These are phyloP conservation scores for Metschnikowia koreensis DNA, from an alignment of 805 yeast genomes.

Conservation along the genomic window DNA sequence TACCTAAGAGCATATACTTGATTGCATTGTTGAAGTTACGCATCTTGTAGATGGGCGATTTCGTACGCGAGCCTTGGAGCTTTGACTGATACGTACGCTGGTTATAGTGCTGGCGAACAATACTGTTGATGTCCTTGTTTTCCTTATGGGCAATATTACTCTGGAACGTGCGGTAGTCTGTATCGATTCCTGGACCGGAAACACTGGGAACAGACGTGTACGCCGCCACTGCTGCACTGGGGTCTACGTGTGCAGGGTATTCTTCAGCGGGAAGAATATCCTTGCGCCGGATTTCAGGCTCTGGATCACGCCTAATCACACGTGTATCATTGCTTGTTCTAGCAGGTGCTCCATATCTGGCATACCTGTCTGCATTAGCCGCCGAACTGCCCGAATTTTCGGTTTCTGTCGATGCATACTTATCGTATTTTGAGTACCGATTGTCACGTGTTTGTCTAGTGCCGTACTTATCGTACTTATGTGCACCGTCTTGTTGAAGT, in stretches of 20 bases:
- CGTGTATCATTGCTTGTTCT: constrained; percentile 10
- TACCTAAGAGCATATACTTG: constrained; percentile 79
- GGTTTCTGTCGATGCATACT: background rate
- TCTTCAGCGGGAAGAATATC: constrained; percentile 6
- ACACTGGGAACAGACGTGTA: constrained; percentile 19
- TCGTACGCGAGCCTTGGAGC: constrained; percentile 55
- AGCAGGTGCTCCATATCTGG: constrained; percentile 19
- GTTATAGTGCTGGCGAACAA: constrained; percentile 83
- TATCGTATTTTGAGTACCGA: constrained; percentile 14
- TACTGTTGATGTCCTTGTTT: constrained; percentile 51
- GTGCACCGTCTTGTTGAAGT: constrained; percentile 19
- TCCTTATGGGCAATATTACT: constrained; percentile 35
- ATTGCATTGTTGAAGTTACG: constrained; percentile 90
- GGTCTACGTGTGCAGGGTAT: constrained; percentile 2
- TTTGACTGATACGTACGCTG: constrained; percentile 72
- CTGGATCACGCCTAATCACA: constrained; percentile 18
- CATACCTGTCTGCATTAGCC: constrained; percentile 13
- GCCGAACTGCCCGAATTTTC: too few relatives aligned
- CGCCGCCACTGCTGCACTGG: constrained; percentile 14
- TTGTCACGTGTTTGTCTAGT: constrained; percentile 11
- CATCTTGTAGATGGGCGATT: constrained; percentile 81
- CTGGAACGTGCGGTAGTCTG: constrained; percentile 38
- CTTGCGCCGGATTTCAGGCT: constrained; percentile 13
- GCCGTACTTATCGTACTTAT: constrained; percentile 43
- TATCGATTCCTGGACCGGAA: constrained; percentile 17